These are phyloP conservation scores for Chalaropsis thielavioides DNA, from an alignment of 2,329 filamentous ascomycete species.

Conservation along the genomic window DNA sequence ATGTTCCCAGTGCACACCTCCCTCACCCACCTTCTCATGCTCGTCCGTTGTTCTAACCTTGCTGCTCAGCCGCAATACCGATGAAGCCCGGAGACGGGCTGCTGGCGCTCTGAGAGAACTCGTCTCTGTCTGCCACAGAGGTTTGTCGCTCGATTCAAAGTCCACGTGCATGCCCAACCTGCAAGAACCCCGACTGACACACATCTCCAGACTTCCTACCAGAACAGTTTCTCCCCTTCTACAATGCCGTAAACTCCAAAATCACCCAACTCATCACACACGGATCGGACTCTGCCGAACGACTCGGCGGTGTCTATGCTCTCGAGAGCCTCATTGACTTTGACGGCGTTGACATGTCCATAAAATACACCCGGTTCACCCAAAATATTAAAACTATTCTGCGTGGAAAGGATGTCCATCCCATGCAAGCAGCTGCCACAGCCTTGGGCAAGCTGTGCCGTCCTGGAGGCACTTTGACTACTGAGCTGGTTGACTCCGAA, in stretches of 20 bases:
- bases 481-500: slow-evolving; percentile 90
- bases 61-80: slow-evolving; percentile 21
- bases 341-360: slow-evolving; percentile 81
- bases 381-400: slow-evolving; percentile 79
- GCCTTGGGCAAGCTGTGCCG: slow-evolving; percentile 82
- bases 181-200: background rate
- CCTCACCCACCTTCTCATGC: background rate
- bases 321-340: slow-evolving; percentile 91
- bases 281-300: slow-evolving; percentile 73
- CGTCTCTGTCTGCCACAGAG: slow-evolving; percentile 41
- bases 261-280: slow-evolving; percentile 60
- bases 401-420: slow-evolving; percentile 76
- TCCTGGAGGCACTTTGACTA: slow-evolving; percentile 84
- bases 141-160: slow-evolving; percentile 24
- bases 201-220: slow-evolving; percentile 51
- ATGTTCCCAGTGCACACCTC: slow-evolving; percentile 17
- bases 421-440: slow-evolving; percentile 79
- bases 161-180: background rate
- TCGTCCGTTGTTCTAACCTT: slow-evolving; percentile 8
- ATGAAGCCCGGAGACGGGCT: slow-evolving; percentile 39
- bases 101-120: slow-evolving; percentile 41
- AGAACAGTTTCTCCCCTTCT: slow-evolving; percentile 56
- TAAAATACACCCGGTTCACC: slow-evolving; percentile 89
- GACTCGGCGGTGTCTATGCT: slow-evolving; percentile 81
- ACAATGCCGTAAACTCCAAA: slow-evolving; percentile 41